Conservation (phyloP, 2,329 filamentous ascomycete species). For the Fragosphaeria purpurea region DNA sequence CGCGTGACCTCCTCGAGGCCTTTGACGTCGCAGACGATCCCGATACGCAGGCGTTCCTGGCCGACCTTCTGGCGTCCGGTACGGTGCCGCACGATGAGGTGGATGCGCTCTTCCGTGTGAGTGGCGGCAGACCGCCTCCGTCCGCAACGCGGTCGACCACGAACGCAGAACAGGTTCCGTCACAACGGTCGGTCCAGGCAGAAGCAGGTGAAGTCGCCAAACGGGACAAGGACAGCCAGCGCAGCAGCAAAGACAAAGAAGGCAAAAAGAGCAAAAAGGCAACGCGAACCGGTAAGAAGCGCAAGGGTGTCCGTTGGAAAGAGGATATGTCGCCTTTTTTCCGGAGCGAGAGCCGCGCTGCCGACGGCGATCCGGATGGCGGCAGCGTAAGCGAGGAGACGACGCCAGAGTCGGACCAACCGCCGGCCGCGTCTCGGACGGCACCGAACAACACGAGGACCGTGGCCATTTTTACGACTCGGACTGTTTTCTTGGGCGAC, state of each 20-base stretch:
- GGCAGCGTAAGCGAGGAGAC: neutral
- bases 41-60: constrained; percentile 6
- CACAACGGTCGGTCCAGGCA: too few relatives aligned
- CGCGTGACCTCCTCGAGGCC: constrained; percentile 4
- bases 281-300: too few relatives aligned
- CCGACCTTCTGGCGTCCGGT: constrained; percentile 7
- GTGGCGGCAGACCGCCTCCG: neutral
- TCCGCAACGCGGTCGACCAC: too few relatives aligned
- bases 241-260: too few relatives aligned
- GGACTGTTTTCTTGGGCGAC: neutral
- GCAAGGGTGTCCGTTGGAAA: too few relatives aligned
- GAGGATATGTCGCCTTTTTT: too few relatives aligned
- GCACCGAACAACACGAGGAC: neutral
- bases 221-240: too few relatives aligned
- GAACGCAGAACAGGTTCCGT: too few relatives aligned
- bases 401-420: neutral
- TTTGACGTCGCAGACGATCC: constrained; percentile 11
- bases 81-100: constrained; percentile 8
- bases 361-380: too few relatives aligned
- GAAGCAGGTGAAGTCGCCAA: too few relatives aligned
- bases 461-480: neutral
- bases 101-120: neutral
- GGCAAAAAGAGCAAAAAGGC: too few relatives aligned
- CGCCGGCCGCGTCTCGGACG: neutral
- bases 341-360: too few relatives aligned